A percentile compares a stretch with the other conserved stretches of the same genome.
phyloP scores from a whole-genome alignment of 768 basidiomycete species.

The Hericium erinaceus region DNA sequence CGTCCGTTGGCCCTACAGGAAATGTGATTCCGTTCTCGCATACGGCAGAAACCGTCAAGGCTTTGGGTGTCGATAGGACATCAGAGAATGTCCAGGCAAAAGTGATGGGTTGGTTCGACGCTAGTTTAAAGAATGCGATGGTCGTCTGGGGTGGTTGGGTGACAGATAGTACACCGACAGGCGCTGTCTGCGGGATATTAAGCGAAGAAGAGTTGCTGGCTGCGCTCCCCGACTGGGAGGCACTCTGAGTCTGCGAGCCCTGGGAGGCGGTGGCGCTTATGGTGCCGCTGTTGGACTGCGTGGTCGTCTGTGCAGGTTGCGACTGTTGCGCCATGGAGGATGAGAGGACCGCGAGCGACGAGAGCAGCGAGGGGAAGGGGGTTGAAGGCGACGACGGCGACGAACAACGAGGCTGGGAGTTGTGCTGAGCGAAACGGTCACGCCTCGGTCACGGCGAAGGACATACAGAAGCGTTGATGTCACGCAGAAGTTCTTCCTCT shows the following conservation, averaged over 20 bases:
- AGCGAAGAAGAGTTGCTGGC: not conserved
- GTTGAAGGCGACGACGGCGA: too few relatives aligned
- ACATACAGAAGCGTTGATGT: too few relatives aligned
- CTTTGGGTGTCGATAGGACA: conserved; percentile 59
- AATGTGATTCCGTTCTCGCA: conserved; percentile 88
- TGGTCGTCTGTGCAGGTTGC: too few relatives aligned
- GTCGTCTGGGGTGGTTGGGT: conserved; percentile 76
- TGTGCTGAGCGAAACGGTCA: too few relatives aligned
- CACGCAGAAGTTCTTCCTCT: too few relatives aligned
- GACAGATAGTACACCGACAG: conserved; percentile 60
- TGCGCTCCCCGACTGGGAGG: not conserved
- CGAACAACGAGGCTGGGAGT: too few relatives aligned
- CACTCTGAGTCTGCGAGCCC: not conserved
- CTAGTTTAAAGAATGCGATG: conserved; percentile 86
- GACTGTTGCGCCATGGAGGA: too few relatives aligned
- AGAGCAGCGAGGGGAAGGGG: too few relatives aligned
- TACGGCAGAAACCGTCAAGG: conserved; percentile 72
- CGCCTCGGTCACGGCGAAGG: too few relatives aligned
- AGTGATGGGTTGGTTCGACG: conserved; percentile 60
- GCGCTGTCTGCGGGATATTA: conserved; percentile 38
- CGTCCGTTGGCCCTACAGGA: conserved; percentile 72
- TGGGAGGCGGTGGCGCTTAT: too few relatives aligned
- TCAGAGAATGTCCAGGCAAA: conserved; percentile 88
- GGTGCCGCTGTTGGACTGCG: too few relatives aligned
- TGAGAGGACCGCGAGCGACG: too few relatives aligned